A percentile compares a stretch with the other conserved stretches of the same genome.
These are phyloP conservation scores for Phytophthora capsici DNA, from an alignment of 352 stramenopile species.

Conservation along the genomic window DNA sequence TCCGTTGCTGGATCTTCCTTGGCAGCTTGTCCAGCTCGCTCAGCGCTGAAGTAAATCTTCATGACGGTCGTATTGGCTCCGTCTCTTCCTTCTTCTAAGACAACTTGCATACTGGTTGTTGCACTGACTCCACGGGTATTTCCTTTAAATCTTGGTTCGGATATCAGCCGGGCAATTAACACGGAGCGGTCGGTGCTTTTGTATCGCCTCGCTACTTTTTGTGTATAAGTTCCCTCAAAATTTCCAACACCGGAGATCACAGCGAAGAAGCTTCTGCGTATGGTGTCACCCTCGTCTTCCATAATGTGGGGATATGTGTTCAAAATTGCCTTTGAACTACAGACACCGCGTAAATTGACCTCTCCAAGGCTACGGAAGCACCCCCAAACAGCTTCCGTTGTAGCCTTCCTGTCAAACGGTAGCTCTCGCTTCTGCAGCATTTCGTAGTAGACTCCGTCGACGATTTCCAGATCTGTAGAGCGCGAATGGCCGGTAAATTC, in stretches of 20 bases:
- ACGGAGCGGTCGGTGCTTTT: not conserved
- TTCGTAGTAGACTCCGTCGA: constrained; percentile 26
- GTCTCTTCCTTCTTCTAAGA: not conserved
- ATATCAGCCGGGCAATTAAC: constrained; percentile 2
- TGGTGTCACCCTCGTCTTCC: not conserved
- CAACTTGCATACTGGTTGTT: not conserved
- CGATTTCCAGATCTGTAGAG: not conserved
- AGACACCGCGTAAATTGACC: constrained; percentile 1
- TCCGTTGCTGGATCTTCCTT: not conserved
- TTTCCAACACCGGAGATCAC: not conserved
- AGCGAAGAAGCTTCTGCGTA: constrained; percentile 1
- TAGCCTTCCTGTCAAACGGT: constrained; percentile 16
- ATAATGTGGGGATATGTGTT: not conserved
- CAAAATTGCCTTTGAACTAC: not conserved
- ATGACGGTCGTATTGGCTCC: not conserved
- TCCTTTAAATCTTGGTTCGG: constrained; percentile 1
- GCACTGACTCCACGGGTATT: not conserved
- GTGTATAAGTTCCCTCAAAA: not conserved
- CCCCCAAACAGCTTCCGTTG: constrained; percentile 2
- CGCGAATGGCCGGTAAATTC: constrained; percentile 3
- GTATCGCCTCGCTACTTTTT: constrained; percentile 15
- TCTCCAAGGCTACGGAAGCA: constrained; percentile 2
- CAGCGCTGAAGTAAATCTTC: constrained; percentile 15
- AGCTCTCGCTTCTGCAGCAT: constrained; percentile 16
- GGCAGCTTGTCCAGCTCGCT: not conserved